phyloP scores from a whole-genome alignment of 2,329 filamentous ascomycete genomes.

The Apiospora pterosperma region DNA sequence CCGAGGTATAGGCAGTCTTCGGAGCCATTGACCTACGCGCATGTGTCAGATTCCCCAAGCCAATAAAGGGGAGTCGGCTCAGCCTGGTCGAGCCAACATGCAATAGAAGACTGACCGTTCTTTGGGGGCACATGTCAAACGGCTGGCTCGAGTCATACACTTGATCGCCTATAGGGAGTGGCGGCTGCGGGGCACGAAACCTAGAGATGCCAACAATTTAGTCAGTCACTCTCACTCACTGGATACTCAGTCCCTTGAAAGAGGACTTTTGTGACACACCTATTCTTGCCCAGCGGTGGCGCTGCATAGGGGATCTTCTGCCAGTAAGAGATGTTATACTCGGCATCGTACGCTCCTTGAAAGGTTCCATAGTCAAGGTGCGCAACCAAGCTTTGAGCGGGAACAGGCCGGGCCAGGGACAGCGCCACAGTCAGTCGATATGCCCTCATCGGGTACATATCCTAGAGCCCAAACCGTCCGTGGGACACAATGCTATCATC shows the following conservation, averaged over 20 bases:
- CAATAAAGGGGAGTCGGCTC: background rate
- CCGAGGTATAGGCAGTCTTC: constrained; percentile 62
- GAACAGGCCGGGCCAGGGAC: background rate
- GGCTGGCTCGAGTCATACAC: constrained; percentile 51
- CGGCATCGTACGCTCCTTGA: constrained; percentile 44
- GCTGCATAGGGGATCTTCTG: constrained; percentile 60
- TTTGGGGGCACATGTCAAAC: constrained; percentile 58
- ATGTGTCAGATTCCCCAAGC: background rate
- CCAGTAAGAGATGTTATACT: constrained; percentile 57
- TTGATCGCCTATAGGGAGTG: constrained; percentile 40
- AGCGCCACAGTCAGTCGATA: background rate
- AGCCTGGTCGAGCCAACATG: background rate
- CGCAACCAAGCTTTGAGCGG: constrained; percentile 29
- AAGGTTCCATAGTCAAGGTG: constrained; percentile 48
- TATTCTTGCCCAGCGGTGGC: constrained; percentile 52
- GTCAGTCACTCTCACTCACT: background rate
- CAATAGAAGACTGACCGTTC: constrained; percentile 36
- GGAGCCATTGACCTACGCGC: constrained; percentile 40
- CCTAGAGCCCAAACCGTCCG: background rate
- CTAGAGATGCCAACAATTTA: constrained; percentile 24
- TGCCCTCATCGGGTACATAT: background rate
- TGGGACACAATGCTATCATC: no score
- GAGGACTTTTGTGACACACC: constrained; percentile 2
- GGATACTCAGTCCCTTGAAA: background rate
- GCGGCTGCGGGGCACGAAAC: constrained; percentile 59